Conservation (phyloP, 2,329 filamentous ascomycete species). For the Aureobasidium sp. region DNA sequence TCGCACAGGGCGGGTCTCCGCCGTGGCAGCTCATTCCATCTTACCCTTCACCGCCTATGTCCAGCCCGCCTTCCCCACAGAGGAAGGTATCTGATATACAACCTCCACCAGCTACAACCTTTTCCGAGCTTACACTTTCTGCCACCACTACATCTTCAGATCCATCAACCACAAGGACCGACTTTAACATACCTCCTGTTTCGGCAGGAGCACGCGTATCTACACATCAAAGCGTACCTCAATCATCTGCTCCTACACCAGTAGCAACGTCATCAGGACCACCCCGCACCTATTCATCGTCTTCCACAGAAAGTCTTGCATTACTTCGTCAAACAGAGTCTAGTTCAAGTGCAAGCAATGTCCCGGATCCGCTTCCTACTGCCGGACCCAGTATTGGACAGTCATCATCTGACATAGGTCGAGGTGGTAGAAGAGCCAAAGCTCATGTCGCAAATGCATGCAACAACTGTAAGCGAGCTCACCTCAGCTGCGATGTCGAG, state of each 20-base stretch:
- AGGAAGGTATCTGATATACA: constrained; percentile 13
- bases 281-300: constrained; percentile 4
- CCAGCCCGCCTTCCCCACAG: constrained; percentile 38
- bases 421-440: constrained; percentile 24
- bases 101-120: neutral
- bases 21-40: constrained; percentile 9
- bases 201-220: neutral
- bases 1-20: constrained; percentile 3
- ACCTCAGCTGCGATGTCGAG: constrained; percentile 60
- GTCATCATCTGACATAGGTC: constrained; percentile 9
- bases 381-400: constrained; percentile 5
- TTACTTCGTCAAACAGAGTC: constrained; percentile 2
- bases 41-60: constrained; percentile 45
- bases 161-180: neutral
- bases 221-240: neutral
- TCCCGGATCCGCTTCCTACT: constrained; percentile 2
- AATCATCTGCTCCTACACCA: neutral
- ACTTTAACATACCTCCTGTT: neutral
- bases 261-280: neutral
- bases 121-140: neutral
- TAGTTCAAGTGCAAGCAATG: constrained; percentile 1
- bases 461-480: constrained; percentile 76
- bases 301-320: constrained; percentile 19
- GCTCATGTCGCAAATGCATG: constrained; percentile 79
- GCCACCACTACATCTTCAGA: neutral